phyloP scores from a whole-genome alignment of 2,329 filamentous ascomycete genomes.

The Ceratocystis diversiconidia region DNA sequence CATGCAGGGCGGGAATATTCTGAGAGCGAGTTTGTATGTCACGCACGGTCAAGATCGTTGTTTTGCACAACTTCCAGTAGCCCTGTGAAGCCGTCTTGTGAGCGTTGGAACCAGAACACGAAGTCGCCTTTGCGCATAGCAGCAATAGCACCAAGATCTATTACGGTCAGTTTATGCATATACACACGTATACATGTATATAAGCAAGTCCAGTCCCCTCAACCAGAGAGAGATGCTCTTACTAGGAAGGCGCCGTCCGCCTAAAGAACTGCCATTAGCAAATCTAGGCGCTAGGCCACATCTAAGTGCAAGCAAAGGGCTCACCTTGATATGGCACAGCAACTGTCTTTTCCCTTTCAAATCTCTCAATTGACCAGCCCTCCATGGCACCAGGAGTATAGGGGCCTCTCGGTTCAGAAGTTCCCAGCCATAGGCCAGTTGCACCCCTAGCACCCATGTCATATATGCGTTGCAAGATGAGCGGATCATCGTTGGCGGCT shows the following conservation, averaged over 20 bases:
- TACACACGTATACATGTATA: neutral
- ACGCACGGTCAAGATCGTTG: neutral
- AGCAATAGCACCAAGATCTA: constrained; percentile 13
- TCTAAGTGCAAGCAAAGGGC: neutral
- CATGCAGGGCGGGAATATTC: neutral
- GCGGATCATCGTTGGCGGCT: neutral
- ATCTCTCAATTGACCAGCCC: constrained; percentile 5
- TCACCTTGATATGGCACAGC: constrained; percentile 6
- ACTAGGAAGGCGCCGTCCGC: constrained; percentile 11
- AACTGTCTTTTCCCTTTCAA: constrained; percentile 5
- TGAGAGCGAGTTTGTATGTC: neutral
- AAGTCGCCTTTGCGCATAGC: constrained; percentile 15
- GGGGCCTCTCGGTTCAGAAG: constrained; percentile 6
- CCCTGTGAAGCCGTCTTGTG: constrained; percentile 9
- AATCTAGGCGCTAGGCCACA: neutral
- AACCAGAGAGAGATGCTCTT: neutral
- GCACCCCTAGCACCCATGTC: constrained; percentile 1
- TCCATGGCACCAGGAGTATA: constrained; percentile 9
- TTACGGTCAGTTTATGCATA: neutral
- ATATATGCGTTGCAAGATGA: neutral
- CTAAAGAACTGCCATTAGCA: neutral
- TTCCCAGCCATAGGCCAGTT: constrained; percentile 14
- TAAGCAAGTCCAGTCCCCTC: neutral
- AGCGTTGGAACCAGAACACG: constrained; percentile 16
- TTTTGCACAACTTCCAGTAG: constrained; percentile 5